Evolutionary conservation across 208 protist species (phyloP).

Genomic region (Trypanosoma avium): DNA sequence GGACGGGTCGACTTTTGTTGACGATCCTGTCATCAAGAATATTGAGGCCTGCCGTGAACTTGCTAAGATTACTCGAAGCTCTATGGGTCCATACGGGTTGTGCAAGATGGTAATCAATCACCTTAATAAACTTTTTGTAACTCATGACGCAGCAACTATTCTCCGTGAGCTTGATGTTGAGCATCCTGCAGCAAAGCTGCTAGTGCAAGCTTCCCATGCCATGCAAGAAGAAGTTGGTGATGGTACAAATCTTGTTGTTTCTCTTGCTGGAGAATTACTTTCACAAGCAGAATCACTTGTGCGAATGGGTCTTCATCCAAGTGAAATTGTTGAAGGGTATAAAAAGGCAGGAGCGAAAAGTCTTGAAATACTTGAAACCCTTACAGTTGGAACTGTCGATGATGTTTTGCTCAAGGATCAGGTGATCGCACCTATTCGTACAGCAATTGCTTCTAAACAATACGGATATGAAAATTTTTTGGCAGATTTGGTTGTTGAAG

Average conservation of each 20-base stretch:
- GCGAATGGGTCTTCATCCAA: conserved; percentile 96
- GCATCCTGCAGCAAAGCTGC: conserved; percentile 98
- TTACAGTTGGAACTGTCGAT: conserved; percentile 69
- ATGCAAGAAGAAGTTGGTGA: conserved; percentile 99
- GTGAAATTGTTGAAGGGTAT: conserved; percentile 99
- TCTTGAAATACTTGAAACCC: conserved; percentile 88
- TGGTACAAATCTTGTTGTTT: conserved; percentile 99
- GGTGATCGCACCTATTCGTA: conserved; percentile 72
- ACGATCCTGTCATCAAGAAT: conserved; percentile 98
- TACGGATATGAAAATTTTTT: conserved; percentile 97
- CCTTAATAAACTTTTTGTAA: conserved; percentile 99
- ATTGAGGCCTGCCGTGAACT: conserved; percentile 98
- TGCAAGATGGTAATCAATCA: conserved; percentile 99
- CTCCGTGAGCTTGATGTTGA: conserved; percentile 99
- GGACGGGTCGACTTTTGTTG: conserved; percentile 87
- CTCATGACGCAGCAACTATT: conserved; percentile 99
- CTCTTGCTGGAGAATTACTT: conserved; percentile 98
- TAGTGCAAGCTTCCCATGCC: conserved; percentile 98
- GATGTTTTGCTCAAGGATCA: conserved; percentile 86
- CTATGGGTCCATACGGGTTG: conserved; percentile 98
- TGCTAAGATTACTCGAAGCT: conserved; percentile 96
- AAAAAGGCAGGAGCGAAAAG: conserved; percentile 93
- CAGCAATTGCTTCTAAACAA: conserved; percentile 95
- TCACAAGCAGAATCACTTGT: conserved; percentile 97
- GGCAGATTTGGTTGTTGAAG: conserved; percentile 93